Conservation (phyloP, 1,139 yeast genomes). For the Debaryomyces robertsiae region DNA sequence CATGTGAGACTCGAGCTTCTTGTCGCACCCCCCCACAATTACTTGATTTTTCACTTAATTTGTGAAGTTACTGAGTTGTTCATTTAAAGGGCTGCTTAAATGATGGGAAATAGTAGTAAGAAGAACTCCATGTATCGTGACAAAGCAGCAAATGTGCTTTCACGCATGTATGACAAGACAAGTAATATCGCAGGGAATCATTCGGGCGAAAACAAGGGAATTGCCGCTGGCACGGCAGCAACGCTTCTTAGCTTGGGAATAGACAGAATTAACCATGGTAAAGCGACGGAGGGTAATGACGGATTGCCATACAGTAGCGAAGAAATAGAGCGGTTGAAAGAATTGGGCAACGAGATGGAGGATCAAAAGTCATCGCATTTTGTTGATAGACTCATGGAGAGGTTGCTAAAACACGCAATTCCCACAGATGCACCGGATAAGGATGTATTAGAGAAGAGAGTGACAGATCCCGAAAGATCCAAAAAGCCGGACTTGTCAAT, state of each 20-base stretch:
- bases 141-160: constrained; percentile 15
- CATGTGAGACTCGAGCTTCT: too few species aligned
- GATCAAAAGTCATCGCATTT: constrained; percentile 39
- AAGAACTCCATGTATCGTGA: constrained; percentile 12
- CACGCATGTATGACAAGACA: constrained; percentile 24
- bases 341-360: constrained; percentile 5
- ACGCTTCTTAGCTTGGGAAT: constrained; percentile 56
- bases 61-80: too few species aligned
- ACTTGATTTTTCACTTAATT: too few species aligned
- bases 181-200: constrained; percentile 31
- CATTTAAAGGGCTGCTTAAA: too few species aligned
- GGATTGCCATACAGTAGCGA: constrained; percentile 2
- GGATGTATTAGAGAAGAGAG: constrained; percentile 43
- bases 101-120: background rate
- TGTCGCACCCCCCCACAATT: too few species aligned
- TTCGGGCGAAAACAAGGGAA: constrained; percentile 44
- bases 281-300: constrained; percentile 1
- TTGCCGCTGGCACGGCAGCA: constrained; percentile 63
- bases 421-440: constrained; percentile 52
- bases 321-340: constrained; percentile 6
- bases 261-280: constrained; percentile 32
- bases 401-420: constrained; percentile 48
- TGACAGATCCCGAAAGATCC: constrained; percentile 48
- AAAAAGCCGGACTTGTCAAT: constrained; percentile 54
- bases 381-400: constrained; percentile 59